phyloP scores from a whole-genome alignment of 768 basidiomycete species.

The Lepiota brunneoincarnata region DNA sequence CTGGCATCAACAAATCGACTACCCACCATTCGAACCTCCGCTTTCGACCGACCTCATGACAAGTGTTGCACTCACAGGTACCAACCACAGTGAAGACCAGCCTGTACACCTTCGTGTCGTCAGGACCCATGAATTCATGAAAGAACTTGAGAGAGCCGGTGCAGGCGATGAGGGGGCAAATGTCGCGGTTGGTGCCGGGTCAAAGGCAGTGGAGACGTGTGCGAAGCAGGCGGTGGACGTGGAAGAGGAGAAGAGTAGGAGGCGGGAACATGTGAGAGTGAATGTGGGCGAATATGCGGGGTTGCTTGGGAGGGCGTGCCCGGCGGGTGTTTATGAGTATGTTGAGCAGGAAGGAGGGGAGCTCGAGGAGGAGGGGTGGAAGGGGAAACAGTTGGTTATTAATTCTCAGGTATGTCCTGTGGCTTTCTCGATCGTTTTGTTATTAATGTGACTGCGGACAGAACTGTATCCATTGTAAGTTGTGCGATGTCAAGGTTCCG shows the following conservation, averaged over 20 bases:
- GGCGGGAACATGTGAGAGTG: constrained; percentile 64
- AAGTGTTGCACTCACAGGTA: constrained; percentile 84
- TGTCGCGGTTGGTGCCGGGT: constrained; percentile 27
- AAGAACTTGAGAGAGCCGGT: constrained; percentile 19
- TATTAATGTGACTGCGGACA: constrained; percentile 29
- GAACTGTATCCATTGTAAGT: constrained; percentile 93
- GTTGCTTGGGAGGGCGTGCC: constrained; percentile 85
- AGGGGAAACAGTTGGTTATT: constrained; percentile 88
- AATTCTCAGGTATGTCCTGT: constrained; percentile 79
- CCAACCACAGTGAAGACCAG: constrained; percentile 97
- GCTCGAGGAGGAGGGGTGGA: constrained; percentile 51
- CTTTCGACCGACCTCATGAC: constrained; percentile 93
- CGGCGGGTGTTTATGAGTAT: constrained; percentile 97
- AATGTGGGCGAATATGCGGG: constrained; percentile 86
- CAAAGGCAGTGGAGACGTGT: constrained; percentile 24
- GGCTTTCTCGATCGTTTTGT: not conserved
- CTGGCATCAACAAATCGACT: constrained; percentile 71
- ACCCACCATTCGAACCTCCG: constrained; percentile 85
- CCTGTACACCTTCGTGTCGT: constrained; percentile 82
- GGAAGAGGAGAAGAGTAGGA: constrained; percentile 40
- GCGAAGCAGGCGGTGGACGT: constrained; percentile 22
- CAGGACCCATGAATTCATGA: constrained; percentile 26
- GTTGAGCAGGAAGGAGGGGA: constrained; percentile 46
- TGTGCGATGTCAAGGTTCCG: constrained; percentile 95
- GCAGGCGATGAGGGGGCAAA: constrained; percentile 16